phyloP scores from a whole-genome alignment of 2,329 filamentous ascomycete genomes.

The Fusarium pseudonygamai region DNA sequence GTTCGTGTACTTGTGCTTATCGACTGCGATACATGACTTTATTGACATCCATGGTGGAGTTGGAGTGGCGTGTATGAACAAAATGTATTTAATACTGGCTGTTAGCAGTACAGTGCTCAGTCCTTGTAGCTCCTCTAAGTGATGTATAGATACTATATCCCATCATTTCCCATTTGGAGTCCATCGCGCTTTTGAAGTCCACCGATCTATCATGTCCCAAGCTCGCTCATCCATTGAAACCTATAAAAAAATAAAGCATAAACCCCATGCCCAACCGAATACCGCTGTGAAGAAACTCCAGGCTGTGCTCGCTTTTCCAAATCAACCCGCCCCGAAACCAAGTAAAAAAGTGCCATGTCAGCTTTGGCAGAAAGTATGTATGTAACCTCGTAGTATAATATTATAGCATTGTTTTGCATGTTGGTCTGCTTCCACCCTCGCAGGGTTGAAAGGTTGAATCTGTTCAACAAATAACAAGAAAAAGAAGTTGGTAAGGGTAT shows the following conservation, averaged over 20 bases:
- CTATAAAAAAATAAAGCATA: background rate
- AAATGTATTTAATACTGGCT: background rate
- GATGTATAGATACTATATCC: background rate
- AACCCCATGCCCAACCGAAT: slow-evolving; percentile 14
- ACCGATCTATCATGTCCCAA: background rate
- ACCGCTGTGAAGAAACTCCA: slow-evolving; percentile 31
- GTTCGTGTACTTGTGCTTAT: no score
- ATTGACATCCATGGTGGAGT: no score
- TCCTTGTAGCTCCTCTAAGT: background rate
- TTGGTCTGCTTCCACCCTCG: slow-evolving; percentile 2
- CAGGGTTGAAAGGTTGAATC: background rate
- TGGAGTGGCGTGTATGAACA: background rate
- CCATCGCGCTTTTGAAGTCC: background rate
- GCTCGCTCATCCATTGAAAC: background rate
- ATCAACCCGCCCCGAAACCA: slow-evolving; percentile 19
- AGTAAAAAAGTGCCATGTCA: slow-evolving; percentile 5
- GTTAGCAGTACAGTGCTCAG: background rate
- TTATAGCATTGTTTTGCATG: slow-evolving; percentile 23
- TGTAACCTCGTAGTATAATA: slow-evolving; percentile 5
- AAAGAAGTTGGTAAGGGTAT: slow-evolving; percentile 36
- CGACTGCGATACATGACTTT: no score
- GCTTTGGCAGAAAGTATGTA: background rate
- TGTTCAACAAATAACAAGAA: background rate
- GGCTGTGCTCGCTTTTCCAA: slow-evolving; percentile 35
- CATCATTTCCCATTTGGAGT: background rate